phyloP scores from a whole-genome alignment of 306 rosid genomes.

The Cucurbita pepo region DNA sequence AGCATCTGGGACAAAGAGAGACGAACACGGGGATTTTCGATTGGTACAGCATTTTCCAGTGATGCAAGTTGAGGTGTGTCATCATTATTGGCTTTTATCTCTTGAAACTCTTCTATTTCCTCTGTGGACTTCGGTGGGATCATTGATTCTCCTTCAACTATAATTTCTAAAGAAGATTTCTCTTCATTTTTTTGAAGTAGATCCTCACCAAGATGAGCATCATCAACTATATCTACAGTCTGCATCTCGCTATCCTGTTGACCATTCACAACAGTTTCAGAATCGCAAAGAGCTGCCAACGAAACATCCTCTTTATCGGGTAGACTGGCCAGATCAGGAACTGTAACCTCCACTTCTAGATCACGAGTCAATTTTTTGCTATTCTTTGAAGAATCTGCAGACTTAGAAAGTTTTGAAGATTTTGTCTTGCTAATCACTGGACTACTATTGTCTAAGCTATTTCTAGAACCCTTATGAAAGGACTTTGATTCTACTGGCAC shows the following conservation, averaged over 20 bases:
- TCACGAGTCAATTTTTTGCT: slow-evolving; percentile 27
- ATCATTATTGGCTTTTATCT: slow-evolving; percentile 28
- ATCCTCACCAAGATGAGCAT: slow-evolving; percentile 17
- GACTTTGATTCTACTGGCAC: slow-evolving; percentile 93
- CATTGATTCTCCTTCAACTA: slow-evolving; percentile 56
- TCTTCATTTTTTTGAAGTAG: slow-evolving; percentile 24
- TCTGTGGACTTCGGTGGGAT: slow-evolving; percentile 78
- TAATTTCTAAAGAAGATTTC: slow-evolving; percentile 29
- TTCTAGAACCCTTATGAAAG: slow-evolving; percentile 72
- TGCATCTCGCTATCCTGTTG: slow-evolving; percentile 26
- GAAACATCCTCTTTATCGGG: slow-evolving; percentile 30
- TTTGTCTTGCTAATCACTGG: slow-evolving; percentile 36
- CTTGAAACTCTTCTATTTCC: slow-evolving; percentile 76
- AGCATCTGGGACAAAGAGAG: slow-evolving; percentile 97
- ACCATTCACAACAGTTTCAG: slow-evolving; percentile 30
- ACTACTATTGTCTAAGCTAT: slow-evolving; percentile 20
- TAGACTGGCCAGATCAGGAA: slow-evolving; percentile 37
- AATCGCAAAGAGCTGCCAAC: slow-evolving; percentile 18
- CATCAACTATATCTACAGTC: slow-evolving; percentile 25
- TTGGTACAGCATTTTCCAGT: slow-evolving; percentile 29
- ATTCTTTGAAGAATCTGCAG: slow-evolving; percentile 29
- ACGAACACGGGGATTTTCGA: slow-evolving; percentile 62
- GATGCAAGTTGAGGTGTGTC: slow-evolving; percentile 30
- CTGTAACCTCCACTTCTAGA: slow-evolving; percentile 31
- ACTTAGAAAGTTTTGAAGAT: slow-evolving; percentile 36